phyloP scores from a whole-genome alignment of 495 filamentous ascomycete species.

The Aspergillus homomorphus region DNA sequence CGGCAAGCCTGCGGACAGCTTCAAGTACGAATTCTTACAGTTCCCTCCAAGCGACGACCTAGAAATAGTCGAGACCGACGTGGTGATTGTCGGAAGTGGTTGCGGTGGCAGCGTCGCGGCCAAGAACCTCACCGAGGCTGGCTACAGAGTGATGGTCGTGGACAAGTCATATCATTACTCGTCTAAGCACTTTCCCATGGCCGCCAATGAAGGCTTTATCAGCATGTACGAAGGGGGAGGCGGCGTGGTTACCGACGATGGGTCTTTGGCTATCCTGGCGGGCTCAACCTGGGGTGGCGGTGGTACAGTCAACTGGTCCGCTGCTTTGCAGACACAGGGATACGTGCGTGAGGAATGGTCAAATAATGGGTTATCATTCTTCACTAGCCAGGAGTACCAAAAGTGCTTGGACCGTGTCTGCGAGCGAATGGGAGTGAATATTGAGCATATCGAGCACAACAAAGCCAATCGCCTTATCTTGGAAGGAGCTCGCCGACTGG shows the following conservation, averaged over 20 bases:
- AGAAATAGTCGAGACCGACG: conserved; percentile 68
- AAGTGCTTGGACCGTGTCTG: conserved; percentile 69
- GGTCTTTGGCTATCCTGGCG: conserved; percentile 56
- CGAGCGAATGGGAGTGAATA: conserved; percentile 74
- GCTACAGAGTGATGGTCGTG: conserved; percentile 72
- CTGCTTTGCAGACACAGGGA: conserved; percentile 74
- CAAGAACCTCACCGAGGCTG: conserved; percentile 73
- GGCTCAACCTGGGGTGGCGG: conserved; percentile 83
- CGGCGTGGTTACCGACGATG: conserved; percentile 57
- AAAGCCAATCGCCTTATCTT: conserved; percentile 63
- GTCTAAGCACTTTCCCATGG: conserved; percentile 71
- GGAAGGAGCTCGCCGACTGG: conserved; percentile 72
- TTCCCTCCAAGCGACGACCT: conserved; percentile 43
- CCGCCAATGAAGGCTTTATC: conserved; percentile 47
- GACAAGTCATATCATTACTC: conserved; percentile 78
- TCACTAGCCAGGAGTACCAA: conserved; percentile 73
- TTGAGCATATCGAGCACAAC: conserved; percentile 66
- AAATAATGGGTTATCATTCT: conserved; percentile 66
- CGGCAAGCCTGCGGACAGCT: conserved; percentile 56
- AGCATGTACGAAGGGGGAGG: conserved; percentile 66
- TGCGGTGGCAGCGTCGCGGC: conserved; percentile 84
- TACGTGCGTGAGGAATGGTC: conserved; percentile 85
- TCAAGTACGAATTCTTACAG: conserved; percentile 53
- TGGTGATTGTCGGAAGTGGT: conserved; percentile 82
- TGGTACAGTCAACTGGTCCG: conserved; percentile 85